Evolutionary conservation across 1,284 basidiomycete genomes (phyloP).

Genomic region (Wallemia hederae): DNA sequence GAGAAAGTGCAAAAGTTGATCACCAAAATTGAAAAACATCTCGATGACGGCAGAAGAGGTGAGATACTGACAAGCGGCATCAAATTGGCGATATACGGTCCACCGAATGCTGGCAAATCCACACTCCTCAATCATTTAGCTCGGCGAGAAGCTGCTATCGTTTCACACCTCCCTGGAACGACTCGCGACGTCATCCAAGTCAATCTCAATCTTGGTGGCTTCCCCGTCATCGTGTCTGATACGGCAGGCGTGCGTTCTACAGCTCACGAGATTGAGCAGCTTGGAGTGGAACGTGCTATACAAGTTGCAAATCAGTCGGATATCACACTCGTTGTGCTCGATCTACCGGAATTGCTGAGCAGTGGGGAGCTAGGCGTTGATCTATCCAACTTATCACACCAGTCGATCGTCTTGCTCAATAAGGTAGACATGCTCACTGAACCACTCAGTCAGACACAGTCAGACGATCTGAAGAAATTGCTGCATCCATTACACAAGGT

Average conservation of each 20-base stretch:
- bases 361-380: constrained; percentile 4
- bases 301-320: constrained; percentile 32
- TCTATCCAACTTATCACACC: constrained; percentile 10
- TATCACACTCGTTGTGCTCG: constrained; percentile 43
- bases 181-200: constrained; percentile 60
- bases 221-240: constrained; percentile 48
- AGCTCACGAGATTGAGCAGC: constrained; percentile 42
- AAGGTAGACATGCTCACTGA: constrained; percentile 29
- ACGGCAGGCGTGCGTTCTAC: constrained; percentile 54
- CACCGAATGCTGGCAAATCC: constrained; percentile 69
- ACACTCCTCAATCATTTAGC: constrained; percentile 51
- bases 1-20: background rate
- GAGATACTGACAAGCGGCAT: constrained; percentile 59
- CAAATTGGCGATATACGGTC: constrained; percentile 54
- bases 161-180: constrained; percentile 55
- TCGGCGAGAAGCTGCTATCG: constrained; percentile 59
- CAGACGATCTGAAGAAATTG: constrained; percentile 1
- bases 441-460: constrained; percentile 3
- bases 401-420: constrained; percentile 37
- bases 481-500: constrained; percentile 4
- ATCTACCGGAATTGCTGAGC: constrained; percentile 25
- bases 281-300: constrained; percentile 43
- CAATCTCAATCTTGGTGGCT: constrained; percentile 53
- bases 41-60: constrained; percentile 38
- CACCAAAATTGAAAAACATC: constrained; percentile 15